These are phyloP conservation scores for Wallemia hederae DNA, from an alignment of 1,284 basidiomycete genomes.

Conservation along the genomic window DNA sequence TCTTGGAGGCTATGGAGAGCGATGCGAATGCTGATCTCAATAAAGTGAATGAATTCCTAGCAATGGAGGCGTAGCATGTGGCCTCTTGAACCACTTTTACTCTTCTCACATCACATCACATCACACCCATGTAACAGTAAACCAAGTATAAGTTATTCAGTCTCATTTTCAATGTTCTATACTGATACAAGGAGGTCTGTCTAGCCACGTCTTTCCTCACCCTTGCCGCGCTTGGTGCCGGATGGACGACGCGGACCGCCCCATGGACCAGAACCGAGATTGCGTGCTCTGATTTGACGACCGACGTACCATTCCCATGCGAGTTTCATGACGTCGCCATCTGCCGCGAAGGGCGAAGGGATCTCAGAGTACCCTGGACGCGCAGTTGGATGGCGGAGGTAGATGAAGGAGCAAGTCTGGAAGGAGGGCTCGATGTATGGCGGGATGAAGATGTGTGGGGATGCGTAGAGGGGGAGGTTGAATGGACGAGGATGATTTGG, in stretches of 20 bases:
- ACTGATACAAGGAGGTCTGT: no score
- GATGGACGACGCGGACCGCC: neutral
- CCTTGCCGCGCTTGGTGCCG: neutral
- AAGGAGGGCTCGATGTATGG: conserved; percentile 80
- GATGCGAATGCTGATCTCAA: neutral
- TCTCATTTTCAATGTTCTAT: no score
- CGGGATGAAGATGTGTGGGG: conserved; percentile 80
- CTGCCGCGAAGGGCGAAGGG: conserved; percentile 72
- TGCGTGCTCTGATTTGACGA: conserved; percentile 14
- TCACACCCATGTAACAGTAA: no score
- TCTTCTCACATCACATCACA: neutral
- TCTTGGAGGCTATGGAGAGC: conserved; percentile 7
- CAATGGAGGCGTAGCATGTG: neutral
- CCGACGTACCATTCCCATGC: conserved; percentile 77
- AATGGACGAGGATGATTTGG: conserved; percentile 20
- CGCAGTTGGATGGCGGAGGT: conserved; percentile 83
- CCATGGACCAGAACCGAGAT: neutral
- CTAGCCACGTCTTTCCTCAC: neutral
- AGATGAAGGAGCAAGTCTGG: conserved; percentile 68
- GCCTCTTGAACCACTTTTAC: neutral
- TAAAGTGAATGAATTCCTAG: neutral
- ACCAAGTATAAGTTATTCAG: no score
- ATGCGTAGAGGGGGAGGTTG: conserved; percentile 55
- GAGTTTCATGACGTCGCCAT: conserved; percentile 52
- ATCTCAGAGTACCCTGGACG: conserved; percentile 71